Evolutionary conservation across 805 yeast genomes (phyloP).

Genomic region (Lachancea thermotolerans): DNA sequence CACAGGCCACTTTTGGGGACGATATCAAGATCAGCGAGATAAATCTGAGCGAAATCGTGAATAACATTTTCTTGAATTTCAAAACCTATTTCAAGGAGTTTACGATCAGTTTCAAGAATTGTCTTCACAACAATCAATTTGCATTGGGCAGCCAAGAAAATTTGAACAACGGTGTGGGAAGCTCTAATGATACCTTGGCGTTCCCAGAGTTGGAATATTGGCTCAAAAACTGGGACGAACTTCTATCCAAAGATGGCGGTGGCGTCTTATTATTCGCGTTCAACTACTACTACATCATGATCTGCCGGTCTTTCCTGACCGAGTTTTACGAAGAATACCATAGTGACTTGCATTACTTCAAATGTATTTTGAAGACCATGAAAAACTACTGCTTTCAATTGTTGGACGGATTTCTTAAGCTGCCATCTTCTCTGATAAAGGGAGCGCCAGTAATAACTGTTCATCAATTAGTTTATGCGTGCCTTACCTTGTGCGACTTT

Average conservation of each 20-base stretch:
- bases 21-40: constrained; percentile 47
- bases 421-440: constrained; percentile 42
- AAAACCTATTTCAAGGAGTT: constrained; percentile 18
- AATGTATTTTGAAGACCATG: constrained; percentile 35
- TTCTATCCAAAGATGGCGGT: constrained; percentile 43
- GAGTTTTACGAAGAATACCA: constrained; percentile 26
- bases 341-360: constrained; percentile 21
- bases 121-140: not conserved
- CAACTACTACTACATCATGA: constrained; percentile 43
- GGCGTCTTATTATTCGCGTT: constrained; percentile 42
- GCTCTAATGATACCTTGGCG: constrained; percentile 9
- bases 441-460: constrained; percentile 50
- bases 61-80: constrained; percentile 24
- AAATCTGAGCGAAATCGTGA: constrained; percentile 35
- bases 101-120: constrained; percentile 3
- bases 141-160: too few species aligned
- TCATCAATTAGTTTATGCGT: constrained; percentile 48
- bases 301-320: constrained; percentile 31
- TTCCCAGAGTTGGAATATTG: constrained; percentile 39
- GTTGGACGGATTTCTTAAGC: constrained; percentile 37
- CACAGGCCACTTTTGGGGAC: constrained; percentile 47
- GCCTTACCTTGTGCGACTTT: constrained; percentile 45
- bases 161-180: not conserved
- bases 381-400: constrained; percentile 41
- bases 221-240: constrained; percentile 39